Percentiles rank a stretch among this genome's conserved stretches.
Conservation (phyloP, 139 green algal species). For the Pseudopediastrum boryanum region DNA sequence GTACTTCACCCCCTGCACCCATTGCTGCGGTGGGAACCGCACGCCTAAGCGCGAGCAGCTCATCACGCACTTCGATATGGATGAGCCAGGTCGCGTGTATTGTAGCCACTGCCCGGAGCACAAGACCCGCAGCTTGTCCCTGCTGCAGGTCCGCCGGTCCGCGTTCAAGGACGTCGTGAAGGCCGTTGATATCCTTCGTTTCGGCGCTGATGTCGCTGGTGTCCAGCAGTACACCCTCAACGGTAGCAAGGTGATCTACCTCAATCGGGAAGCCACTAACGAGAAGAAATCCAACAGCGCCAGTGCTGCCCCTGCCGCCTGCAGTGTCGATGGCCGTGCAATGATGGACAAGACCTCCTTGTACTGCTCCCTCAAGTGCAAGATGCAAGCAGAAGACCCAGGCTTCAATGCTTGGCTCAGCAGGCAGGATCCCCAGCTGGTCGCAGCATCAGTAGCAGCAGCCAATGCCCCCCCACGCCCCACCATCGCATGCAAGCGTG, state of each 20-base stretch:
- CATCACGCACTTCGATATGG: slow-evolving; percentile 36
- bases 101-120: slow-evolving; percentile 38
- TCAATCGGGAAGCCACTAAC: slow-evolving; percentile 31
- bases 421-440: slow-evolving; percentile 25
- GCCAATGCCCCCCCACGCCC: slow-evolving; percentile 31
- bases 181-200: slow-evolving; percentile 27
- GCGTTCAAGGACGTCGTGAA: slow-evolving; percentile 45
- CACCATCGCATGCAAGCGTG: slow-evolving; percentile 29
- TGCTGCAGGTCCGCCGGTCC: slow-evolving; percentile 38
- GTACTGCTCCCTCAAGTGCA: slow-evolving; percentile 38
- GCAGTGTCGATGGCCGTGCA: slow-evolving; percentile 34
- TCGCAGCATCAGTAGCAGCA: slow-evolving; percentile 6
- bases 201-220: slow-evolving; percentile 24
- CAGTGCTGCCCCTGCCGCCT: slow-evolving; percentile 10
- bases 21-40: slow-evolving; percentile 12
- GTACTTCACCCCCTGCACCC: slow-evolving; percentile 40
- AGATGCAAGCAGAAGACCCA: slow-evolving; percentile 30
- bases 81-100: neutral
- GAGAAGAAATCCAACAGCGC: slow-evolving; percentile 7
- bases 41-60: slow-evolving; percentile 43
- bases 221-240: slow-evolving; percentile 46
- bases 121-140: neutral
- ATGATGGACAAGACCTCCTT: slow-evolving; percentile 43
- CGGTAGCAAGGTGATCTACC: slow-evolving; percentile 40
- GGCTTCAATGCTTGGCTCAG: slow-evolving; percentile 28